phyloP scores from a whole-genome alignment of 2,329 filamentous ascomycete genomes.

The Samsoniella hepiali region DNA sequence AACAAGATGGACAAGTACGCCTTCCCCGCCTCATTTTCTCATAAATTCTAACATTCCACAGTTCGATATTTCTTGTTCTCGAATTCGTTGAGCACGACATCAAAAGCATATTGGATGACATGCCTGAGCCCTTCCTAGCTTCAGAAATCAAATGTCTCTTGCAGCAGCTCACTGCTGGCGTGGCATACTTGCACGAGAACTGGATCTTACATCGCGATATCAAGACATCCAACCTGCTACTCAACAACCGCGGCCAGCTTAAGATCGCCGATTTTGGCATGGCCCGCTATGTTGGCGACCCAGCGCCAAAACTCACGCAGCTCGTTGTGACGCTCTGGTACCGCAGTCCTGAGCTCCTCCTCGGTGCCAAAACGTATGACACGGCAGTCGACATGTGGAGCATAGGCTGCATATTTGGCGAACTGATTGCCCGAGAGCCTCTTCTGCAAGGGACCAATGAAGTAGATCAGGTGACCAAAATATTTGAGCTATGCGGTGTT shows the following conservation, averaged over 20 bases:
- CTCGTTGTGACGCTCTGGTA: conserved; percentile 98
- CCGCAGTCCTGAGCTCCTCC: conserved; percentile 82
- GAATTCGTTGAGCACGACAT: conserved; percentile 98
- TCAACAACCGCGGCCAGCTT: conserved; percentile 91
- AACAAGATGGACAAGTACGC: conserved; percentile 52
- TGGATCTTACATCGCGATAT: conserved; percentile 93
- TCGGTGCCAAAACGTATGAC: conserved; percentile 74
- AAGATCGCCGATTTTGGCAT: conserved; percentile 98
- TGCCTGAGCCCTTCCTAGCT: conserved; percentile 88
- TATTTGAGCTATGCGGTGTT: conserved; percentile 85
- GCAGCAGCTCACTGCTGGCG: conserved; percentile 74
- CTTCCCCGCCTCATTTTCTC: conserved; percentile 2
- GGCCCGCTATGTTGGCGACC: conserved; percentile 83
- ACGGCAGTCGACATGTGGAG: conserved; percentile 90
- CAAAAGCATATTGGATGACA: conserved; percentile 87
- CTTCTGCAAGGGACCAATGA: conserved; percentile 88
- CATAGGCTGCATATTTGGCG: conserved; percentile 91
- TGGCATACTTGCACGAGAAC: conserved; percentile 80
- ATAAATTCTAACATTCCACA: conserved; percentile 32
- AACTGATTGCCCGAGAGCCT: conserved; percentile 79
- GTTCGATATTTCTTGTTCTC: conserved; percentile 84
- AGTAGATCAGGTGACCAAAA: conserved; percentile 81
- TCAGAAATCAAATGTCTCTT: conserved; percentile 92
- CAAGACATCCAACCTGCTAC: conserved; percentile 88
- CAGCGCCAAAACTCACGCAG: conserved; percentile 75